Evolutionary conservation across 2,329 filamentous ascomycete genomes (phyloP).

Genomic region (Aspergillus ochraceoroseus): DNA sequence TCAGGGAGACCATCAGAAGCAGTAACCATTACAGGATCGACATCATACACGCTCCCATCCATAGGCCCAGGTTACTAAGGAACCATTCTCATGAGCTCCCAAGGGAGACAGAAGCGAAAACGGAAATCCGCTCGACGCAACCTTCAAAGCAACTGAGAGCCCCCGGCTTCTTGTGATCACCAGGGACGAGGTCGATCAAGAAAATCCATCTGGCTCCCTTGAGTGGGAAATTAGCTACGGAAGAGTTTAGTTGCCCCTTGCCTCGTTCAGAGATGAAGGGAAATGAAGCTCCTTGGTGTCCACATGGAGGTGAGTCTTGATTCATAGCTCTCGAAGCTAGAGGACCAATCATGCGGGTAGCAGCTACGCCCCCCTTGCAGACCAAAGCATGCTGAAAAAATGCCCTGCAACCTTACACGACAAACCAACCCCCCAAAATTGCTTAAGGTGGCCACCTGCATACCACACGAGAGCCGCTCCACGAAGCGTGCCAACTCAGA

Average conservation of each 20-base stretch:
- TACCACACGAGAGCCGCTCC: constrained; percentile 13
- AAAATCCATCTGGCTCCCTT: constrained; percentile 9
- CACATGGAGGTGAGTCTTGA: constrained; percentile 10
- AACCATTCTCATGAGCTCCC: too few relatives aligned
- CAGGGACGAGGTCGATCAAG: neutral
- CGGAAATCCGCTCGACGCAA: neutral
- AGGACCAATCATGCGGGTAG: too few relatives aligned
- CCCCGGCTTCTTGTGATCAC: too few relatives aligned
- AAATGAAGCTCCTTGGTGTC: constrained; percentile 4
- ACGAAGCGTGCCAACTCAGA: constrained; percentile 1
- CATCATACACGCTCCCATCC: neutral
- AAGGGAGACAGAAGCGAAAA: neutral
- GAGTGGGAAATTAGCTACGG: constrained; percentile 15
- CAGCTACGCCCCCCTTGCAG: constrained; percentile 8
- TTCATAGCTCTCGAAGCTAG: neutral
- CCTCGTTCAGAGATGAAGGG: constrained; percentile 1
- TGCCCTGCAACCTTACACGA: constrained; percentile 12
- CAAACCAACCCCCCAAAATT: constrained; percentile 8
- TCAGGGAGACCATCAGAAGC: neutral
- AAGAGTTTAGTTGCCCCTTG: constrained; percentile 13
- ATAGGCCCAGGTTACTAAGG: neutral
- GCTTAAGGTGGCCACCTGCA: constrained; percentile 12
- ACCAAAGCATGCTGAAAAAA: constrained; percentile 11
- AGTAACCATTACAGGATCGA: neutral
- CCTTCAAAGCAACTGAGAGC: too few relatives aligned